A percentile compares a stretch with the other conserved stretches of the same genome.
Evolutionary conservation across 192 early-diverging fungal genomes (phyloP).

Genomic region (Mortierella antarctica): DNA sequence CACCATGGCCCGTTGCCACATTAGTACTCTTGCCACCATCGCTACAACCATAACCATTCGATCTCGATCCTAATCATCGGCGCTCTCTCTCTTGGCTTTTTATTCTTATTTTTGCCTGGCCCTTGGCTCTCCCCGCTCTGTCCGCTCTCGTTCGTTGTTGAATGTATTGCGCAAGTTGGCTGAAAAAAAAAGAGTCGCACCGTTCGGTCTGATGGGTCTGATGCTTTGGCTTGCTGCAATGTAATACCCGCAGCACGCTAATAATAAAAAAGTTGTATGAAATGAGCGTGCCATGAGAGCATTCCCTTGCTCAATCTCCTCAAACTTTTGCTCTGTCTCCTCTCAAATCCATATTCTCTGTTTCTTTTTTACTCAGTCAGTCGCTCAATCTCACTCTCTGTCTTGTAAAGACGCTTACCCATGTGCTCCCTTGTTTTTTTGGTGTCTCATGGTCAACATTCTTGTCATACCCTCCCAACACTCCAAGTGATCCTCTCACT

Average conservation of each 20-base stretch:
- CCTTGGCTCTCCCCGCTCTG: background rate
- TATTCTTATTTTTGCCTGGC: background rate
- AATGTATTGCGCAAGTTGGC: background rate
- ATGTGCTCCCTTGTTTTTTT: no score
- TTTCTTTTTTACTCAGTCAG: background rate
- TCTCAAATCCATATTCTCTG: background rate
- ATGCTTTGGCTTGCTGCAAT: no score
- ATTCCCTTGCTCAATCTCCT: background rate
- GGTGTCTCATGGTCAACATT: no score
- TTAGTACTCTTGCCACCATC: no score
- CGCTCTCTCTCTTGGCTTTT: background rate
- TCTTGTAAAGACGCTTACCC: background rate
- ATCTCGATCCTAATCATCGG: background rate
- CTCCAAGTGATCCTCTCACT: background rate
- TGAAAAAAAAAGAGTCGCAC: background rate
- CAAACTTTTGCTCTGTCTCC: background rate
- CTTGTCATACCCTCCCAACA: no score
- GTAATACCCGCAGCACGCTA: no score
- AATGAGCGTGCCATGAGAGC: conserved; percentile 43
- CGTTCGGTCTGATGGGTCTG: no score
- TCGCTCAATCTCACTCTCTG: background rate
- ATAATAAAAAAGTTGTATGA: conserved; percentile 32
- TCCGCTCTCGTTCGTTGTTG: background rate
- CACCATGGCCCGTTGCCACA: no score
- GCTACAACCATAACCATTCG: no score